These are phyloP conservation scores for Diutina rugosa DNA, from an alignment of 1,139 yeast species.

Conservation along the genomic window DNA sequence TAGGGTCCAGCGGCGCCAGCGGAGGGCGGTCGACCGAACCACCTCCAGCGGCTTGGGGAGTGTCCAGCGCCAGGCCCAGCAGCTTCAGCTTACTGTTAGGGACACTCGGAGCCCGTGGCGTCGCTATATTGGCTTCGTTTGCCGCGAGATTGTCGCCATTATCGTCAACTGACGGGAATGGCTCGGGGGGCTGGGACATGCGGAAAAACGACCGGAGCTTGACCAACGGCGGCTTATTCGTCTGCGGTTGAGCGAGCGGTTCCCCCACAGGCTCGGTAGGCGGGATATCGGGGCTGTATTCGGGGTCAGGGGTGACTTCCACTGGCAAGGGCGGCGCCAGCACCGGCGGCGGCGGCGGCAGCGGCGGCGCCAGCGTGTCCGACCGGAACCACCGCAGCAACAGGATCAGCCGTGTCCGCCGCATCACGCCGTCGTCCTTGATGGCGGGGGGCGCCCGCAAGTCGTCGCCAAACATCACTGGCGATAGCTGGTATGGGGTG, in stretches of 20 bases:
- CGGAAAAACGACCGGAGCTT: slow-evolving; percentile 1
- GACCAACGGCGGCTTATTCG: slow-evolving; percentile 1
- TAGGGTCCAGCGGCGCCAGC: background rate
- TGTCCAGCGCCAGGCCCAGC: background rate
- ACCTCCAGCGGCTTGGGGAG: background rate
- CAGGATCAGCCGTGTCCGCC: slow-evolving; percentile 1
- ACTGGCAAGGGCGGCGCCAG: background rate
- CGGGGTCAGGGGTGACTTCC: background rate
- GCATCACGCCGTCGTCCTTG: background rate
- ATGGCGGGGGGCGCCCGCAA: background rate
- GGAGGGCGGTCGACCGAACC: background rate
- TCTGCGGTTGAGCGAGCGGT: background rate
- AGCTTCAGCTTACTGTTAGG: background rate
- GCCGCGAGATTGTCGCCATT: background rate
- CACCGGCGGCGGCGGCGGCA: background rate
- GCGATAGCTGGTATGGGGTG: background rate
- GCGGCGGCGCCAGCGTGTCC: background rate
- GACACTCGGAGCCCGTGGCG: background rate
- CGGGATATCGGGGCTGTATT: background rate
- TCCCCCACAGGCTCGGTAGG: background rate
- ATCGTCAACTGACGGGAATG: background rate
- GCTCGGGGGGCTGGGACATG: background rate
- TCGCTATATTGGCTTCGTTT: background rate
- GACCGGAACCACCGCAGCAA: slow-evolving; percentile 1
- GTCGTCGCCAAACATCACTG: background rate